Percentiles rank a stretch among this genome's conserved stretches.
Conservation (phyloP, 2,329 filamentous ascomycete species). For the Zymoseptoria ardabiliae region DNA sequence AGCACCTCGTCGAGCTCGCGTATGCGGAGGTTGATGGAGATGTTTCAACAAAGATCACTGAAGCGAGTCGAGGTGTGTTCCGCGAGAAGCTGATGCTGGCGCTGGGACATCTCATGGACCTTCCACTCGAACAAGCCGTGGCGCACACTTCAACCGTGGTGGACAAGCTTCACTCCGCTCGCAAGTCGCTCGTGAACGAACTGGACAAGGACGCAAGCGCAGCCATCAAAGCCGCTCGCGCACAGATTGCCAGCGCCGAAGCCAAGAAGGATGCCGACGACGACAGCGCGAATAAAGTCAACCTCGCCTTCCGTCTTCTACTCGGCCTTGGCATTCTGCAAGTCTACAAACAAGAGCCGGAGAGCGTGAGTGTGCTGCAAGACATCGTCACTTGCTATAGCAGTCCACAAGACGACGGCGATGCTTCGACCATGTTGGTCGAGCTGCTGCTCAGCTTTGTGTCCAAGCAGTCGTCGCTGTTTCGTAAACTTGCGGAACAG, state of each 20-base stretch:
- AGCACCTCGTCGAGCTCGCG: slow-evolving; percentile 22
- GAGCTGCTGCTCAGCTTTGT: slow-evolving; percentile 88
- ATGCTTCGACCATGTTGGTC: slow-evolving; percentile 61
- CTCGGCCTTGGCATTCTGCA: slow-evolving; percentile 81
- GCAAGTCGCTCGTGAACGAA: slow-evolving; percentile 6
- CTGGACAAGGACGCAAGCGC: slow-evolving; percentile 11
- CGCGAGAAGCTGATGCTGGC: slow-evolving; percentile 50
- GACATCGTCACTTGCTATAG: slow-evolving; percentile 74
- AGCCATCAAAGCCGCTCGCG: slow-evolving; percentile 16
- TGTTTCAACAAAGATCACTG: slow-evolving; percentile 34
- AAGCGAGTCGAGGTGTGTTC: slow-evolving; percentile 44
- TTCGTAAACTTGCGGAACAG: slow-evolving; percentile 78
- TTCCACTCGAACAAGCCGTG: slow-evolving; percentile 20
- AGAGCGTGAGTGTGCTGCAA: slow-evolving; percentile 72
- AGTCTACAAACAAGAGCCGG: slow-evolving; percentile 80
- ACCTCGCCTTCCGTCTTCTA: slow-evolving; percentile 66
- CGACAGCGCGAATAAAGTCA: slow-evolving; percentile 18
- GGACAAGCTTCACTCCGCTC: slow-evolving; percentile 13
- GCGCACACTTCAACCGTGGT: slow-evolving; percentile 10
- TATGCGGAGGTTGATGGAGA: slow-evolving; percentile 9
- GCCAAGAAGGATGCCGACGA: slow-evolving; percentile 8
- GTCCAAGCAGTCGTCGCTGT: slow-evolving; percentile 73
- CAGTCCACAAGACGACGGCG: slow-evolving; percentile 43
- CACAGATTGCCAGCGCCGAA: slow-evolving; percentile 14
- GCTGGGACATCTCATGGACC: slow-evolving; percentile 43